Evolutionary conservation across 495 filamentous ascomycete species (phyloP).

Genomic region (Aspergillus biplanus): DNA sequence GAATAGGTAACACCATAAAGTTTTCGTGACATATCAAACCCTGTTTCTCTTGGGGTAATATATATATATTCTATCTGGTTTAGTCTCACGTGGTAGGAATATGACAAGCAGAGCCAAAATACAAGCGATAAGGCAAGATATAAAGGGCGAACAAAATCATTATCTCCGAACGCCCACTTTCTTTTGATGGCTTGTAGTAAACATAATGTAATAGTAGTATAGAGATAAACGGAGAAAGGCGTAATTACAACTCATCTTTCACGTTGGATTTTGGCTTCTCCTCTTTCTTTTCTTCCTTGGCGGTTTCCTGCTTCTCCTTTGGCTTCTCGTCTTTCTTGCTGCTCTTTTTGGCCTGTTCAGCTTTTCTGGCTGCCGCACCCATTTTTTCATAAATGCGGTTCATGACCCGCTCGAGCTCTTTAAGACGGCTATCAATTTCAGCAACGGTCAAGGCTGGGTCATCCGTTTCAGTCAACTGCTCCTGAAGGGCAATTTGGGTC

Average conservation of each 20-base stretch:
- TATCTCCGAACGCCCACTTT: constrained; percentile 21
- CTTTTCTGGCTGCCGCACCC: constrained; percentile 33
- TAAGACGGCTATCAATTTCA: constrained; percentile 59
- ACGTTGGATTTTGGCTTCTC: constrained; percentile 31
- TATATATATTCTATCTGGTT: too few species aligned
- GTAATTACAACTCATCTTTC: constrained; percentile 50
- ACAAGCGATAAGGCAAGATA: background rate
- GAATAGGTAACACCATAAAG: background rate
- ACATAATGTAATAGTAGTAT: constrained; percentile 8
- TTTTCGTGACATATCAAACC: background rate
- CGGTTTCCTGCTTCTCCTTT: constrained; percentile 30
- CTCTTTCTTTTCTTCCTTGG: constrained; percentile 30
- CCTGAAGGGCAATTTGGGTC: constrained; percentile 66
- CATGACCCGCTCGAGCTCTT: constrained; percentile 70
- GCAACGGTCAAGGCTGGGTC: constrained; percentile 70
- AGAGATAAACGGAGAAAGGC: constrained; percentile 1
- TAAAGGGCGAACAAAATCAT: constrained; percentile 18
- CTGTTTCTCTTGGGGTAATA: too few species aligned
- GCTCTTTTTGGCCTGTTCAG: constrained; percentile 55
- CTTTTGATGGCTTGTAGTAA: constrained; percentile 4
- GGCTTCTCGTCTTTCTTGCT: constrained; percentile 51
- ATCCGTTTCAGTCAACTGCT: constrained; percentile 65
- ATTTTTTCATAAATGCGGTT: constrained; percentile 67
- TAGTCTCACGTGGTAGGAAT: too few species aligned
- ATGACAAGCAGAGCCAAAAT: too few species aligned